phyloP scores from a whole-genome alignment of 2,329 filamentous ascomycete species.

The Aureobasidium sp. region DNA sequence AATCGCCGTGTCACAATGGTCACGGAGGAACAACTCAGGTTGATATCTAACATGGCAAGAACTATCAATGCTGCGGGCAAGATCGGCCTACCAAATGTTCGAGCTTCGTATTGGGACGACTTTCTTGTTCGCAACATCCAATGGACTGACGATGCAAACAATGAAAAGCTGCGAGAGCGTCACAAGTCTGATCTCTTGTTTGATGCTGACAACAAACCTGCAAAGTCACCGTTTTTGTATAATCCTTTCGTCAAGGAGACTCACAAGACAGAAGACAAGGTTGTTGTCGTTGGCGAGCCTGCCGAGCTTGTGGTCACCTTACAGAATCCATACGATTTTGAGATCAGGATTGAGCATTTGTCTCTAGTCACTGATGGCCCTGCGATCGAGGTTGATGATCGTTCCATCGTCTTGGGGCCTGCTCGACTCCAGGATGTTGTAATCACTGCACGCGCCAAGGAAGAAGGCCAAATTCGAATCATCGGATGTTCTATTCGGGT shows the following conservation, averaged over 20 bases:
- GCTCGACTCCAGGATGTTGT: slow-evolving; percentile 73
- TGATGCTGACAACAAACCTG: slow-evolving; percentile 2
- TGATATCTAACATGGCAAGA: slow-evolving; percentile 78
- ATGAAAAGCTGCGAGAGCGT: slow-evolving; percentile 48
- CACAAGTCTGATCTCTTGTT: slow-evolving; percentile 17
- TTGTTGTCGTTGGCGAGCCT: slow-evolving; percentile 66
- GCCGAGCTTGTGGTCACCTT: slow-evolving; percentile 73
- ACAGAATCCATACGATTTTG: slow-evolving; percentile 91
- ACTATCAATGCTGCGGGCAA: slow-evolving; percentile 70
- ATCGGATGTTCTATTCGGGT: slow-evolving; percentile 73
- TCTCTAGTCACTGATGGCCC: slow-evolving; percentile 64
- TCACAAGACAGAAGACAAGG: slow-evolving; percentile 43
- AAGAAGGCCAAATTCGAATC: slow-evolving; percentile 60
- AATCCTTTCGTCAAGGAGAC: slow-evolving; percentile 76
- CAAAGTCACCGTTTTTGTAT: slow-evolving; percentile 78
- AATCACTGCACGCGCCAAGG: slow-evolving; percentile 58
- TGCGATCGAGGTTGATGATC: slow-evolving; percentile 57
- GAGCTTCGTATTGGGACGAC: slow-evolving; percentile 93
- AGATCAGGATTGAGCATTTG: slow-evolving; percentile 79
- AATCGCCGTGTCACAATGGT: slow-evolving; percentile 55
- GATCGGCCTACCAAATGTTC: slow-evolving; percentile 59
- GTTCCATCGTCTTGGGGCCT: slow-evolving; percentile 63
- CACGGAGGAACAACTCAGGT: slow-evolving; percentile 72
- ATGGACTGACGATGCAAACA: slow-evolving; percentile 42
- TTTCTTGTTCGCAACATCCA: slow-evolving; percentile 75